Evolutionary conservation across 2,329 filamentous ascomycete species (phyloP).

Genomic region (Colletotrichum paranaense): DNA sequence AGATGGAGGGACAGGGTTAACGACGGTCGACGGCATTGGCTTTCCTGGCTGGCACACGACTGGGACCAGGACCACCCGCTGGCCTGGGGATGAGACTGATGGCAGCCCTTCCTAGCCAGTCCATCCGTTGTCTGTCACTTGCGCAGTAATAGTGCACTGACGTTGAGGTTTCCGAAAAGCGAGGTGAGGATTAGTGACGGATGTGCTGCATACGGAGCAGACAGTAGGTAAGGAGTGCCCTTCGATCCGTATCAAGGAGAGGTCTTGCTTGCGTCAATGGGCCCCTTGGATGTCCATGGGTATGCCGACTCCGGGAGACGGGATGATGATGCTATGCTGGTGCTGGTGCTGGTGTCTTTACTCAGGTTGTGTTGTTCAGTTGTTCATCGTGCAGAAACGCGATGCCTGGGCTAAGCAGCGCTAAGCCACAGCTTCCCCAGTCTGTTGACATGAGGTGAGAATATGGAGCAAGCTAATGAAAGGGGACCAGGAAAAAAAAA

Average conservation of each 20-base stretch:
- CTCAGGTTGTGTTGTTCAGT: slow-evolving; percentile 15
- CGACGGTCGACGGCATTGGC: slow-evolving; percentile 17
- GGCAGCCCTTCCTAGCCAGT: slow-evolving; percentile 27
- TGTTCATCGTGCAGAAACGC: slow-evolving; percentile 28
- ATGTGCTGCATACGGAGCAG: neutral
- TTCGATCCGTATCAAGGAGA: neutral
- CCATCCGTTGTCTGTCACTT: slow-evolving; percentile 21
- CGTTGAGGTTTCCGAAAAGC: neutral
- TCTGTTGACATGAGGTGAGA: slow-evolving; percentile 28
- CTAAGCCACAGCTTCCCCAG: slow-evolving; percentile 35
- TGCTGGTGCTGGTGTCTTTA: neutral
- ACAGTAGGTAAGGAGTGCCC: neutral
- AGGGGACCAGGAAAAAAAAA: neutral
- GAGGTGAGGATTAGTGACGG: neutral
- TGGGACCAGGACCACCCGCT: slow-evolving; percentile 15
- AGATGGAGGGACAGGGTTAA: slow-evolving; percentile 9
- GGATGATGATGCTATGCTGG: neutral
- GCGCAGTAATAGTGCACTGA: slow-evolving; percentile 15
- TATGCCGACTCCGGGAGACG: neutral
- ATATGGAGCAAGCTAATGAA: slow-evolving; percentile 11
- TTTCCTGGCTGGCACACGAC: slow-evolving; percentile 2
- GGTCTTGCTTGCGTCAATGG: slow-evolving; percentile 10
- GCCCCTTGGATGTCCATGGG: neutral
- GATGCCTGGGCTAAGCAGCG: slow-evolving; percentile 32
- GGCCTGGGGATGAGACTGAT: slow-evolving; percentile 29